Base-by-base conservation (phyloP, 371 early-diverging fungal genomes). In the Mortierella sp. region DNA sequence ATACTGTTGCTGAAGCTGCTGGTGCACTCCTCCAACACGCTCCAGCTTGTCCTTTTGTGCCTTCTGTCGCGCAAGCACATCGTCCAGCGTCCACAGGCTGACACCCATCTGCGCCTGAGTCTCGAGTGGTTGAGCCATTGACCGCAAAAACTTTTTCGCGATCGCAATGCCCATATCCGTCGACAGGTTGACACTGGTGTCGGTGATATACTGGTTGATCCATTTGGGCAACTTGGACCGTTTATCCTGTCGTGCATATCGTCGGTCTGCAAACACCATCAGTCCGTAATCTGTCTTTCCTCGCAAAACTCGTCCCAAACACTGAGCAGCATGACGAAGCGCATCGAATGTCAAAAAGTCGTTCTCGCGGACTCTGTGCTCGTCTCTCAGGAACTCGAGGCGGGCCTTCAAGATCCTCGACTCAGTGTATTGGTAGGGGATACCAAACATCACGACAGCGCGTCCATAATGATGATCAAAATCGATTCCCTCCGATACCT, bases 341-440 rank as follows among this genome's bases (percentile, higher is more conserved):
- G 99, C 99, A 87, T 99, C 99, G 90, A 99, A 99, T 0, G 99
- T 98, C 80, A 99, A 90, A 88, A 99, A 99, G 79, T 99, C 99
- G 87, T 98, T 98, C 89, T 99, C 99, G 48, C 98, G 94, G 42
- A 99, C 98, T 72, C 96, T 94, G 86, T 96, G 94, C 84, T 97
- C 94, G 77, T 97, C 97, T 42, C 98, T 92, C 73, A 99, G 88
- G 90, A 97, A 99, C 88, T 99, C 99, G 34, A 99, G 90, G 19
- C 99, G 93, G 1, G 99, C 99, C 93, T 98, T 99, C 63, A 99
- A 87, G 44, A 98, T 97, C 73, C 99, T 91, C 70, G 96, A 96
- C 87, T 99, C 99, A 0, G 99, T 99, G 87, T 98, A 99, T 91
- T 99, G 99, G 88, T 98, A 99, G 0, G 99, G 99, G 63, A 99